These are phyloP conservation scores for Nakaseomyces sp. DNA, from an alignment of 1,139 yeast genomes.

Conservation along the genomic window DNA sequence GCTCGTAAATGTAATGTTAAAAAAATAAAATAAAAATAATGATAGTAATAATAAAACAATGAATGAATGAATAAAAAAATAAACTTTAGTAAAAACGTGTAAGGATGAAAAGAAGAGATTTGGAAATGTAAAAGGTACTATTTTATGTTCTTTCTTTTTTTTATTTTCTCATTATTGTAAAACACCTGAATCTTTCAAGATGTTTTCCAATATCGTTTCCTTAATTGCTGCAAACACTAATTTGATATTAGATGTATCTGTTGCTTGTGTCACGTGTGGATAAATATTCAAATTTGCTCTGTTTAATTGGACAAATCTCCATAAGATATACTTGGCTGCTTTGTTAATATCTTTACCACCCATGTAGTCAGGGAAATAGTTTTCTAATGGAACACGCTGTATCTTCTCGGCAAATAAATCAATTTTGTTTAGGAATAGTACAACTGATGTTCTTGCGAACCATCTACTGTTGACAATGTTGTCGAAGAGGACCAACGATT, in stretches of 20 bases:
- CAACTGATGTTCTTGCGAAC: slow-evolving; percentile 82
- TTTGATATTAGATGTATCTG: slow-evolving; percentile 82
- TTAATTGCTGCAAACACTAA: slow-evolving; percentile 87
- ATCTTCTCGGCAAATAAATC: slow-evolving; percentile 84
- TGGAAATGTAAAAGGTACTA: slow-evolving; percentile 14
- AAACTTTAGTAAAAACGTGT: neutral
- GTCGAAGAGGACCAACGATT: slow-evolving; percentile 75
- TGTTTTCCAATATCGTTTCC: slow-evolving; percentile 79
- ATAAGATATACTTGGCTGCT: slow-evolving; percentile 87
- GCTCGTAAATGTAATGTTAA: slow-evolving; percentile 10
- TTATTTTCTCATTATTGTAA: slow-evolving; percentile 33
- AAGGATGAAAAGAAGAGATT: neutral
- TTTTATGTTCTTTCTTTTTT: neutral
- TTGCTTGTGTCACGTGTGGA: slow-evolving; percentile 92
- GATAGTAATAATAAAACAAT: neutral
- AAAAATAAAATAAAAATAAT: slow-evolving; percentile 9
- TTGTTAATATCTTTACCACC: slow-evolving; percentile 85
- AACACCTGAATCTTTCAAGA: slow-evolving; percentile 78
- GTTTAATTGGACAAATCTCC: slow-evolving; percentile 84
- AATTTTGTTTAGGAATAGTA: slow-evolving; percentile 77
- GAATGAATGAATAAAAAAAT: neutral
- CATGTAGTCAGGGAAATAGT: slow-evolving; percentile 79
- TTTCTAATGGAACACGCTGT: slow-evolving; percentile 71
- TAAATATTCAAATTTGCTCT: slow-evolving; percentile 73
- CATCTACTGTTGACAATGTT: slow-evolving; percentile 90